Percentiles rank a stretch among this genome's conserved stretches.
These are phyloP conservation scores for Fusarium continuum DNA, from an alignment of 2,329 filamentous ascomycete genomes.

Conservation along the genomic window DNA sequence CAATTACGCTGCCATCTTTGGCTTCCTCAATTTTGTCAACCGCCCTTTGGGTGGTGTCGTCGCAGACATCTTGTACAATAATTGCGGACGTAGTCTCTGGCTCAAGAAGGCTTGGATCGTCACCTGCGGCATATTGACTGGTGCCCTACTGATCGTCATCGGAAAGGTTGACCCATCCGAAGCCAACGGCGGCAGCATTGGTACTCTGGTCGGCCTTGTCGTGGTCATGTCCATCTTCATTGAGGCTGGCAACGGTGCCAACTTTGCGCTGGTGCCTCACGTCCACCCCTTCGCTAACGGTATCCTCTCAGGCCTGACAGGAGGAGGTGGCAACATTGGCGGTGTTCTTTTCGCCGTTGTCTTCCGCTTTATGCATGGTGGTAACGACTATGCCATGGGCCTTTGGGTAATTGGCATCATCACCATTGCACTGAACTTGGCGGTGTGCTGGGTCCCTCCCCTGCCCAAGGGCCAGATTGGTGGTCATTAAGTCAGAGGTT, in stretches of 20 bases:
- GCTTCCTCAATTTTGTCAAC: constrained; percentile 75
- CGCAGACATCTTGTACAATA: constrained; percentile 60
- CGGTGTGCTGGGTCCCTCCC: constrained; percentile 65
- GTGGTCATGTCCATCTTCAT: constrained; percentile 82
- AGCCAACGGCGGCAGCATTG: constrained; percentile 49
- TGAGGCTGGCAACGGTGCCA: constrained; percentile 86
- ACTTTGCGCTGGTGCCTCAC: constrained; percentile 87
- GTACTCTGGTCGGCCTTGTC: constrained; percentile 79
- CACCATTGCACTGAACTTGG: constrained; percentile 73
- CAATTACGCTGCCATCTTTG: constrained; percentile 77
- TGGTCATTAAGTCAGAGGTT: constrained; percentile 34
- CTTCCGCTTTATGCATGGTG: constrained; percentile 75
- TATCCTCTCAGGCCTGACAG: constrained; percentile 77
- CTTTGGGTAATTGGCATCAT: constrained; percentile 88
- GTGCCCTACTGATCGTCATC: constrained; percentile 68
- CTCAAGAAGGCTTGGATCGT: constrained; percentile 58
- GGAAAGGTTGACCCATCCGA: constrained; percentile 71
- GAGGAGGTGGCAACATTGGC: constrained; percentile 83
- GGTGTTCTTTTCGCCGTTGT: constrained; percentile 86
- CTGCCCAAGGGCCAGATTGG: constrained; percentile 59
- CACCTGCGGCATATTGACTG: constrained; percentile 66
- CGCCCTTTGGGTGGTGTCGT: constrained; percentile 71
- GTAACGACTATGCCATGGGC: constrained; percentile 70
- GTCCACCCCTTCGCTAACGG: constrained; percentile 86
- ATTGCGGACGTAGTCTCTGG: constrained; percentile 48